A percentile compares a stretch with the other conserved stretches of the same genome.
Evolutionary conservation across 2,329 filamentous ascomycete genomes (phyloP).

Genomic region (Dothiorella sarmentorum): DNA sequence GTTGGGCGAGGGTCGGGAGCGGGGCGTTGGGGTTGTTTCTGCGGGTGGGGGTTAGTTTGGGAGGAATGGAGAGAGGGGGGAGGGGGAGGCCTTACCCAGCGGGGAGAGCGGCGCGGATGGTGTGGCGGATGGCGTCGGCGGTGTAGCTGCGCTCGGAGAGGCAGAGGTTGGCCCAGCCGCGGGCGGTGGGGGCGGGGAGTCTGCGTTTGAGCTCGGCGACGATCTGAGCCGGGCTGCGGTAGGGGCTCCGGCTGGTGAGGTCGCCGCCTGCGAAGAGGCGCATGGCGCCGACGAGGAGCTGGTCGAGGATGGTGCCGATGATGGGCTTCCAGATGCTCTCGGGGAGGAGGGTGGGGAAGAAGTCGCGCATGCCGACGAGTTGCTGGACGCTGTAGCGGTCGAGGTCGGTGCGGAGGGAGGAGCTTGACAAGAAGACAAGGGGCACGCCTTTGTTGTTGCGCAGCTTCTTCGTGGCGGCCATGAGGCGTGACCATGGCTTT

Average conservation of each 20-base stretch:
- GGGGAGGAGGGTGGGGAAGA: slow-evolving; percentile 5
- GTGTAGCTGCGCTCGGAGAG: not conserved
- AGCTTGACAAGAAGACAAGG: not conserved
- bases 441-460: not conserved
- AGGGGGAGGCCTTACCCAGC: not conserved
- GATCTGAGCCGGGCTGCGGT: not conserved
- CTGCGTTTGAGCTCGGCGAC: not conserved
- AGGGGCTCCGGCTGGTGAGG: not conserved
- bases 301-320: not conserved
- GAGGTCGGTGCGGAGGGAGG: not conserved
- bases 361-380: slow-evolving; percentile 21
- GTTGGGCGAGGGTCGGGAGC: not conserved
- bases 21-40: not conserved
- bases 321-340: not conserved
- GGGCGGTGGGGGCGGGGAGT: not conserved
- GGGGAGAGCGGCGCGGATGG: not conserved
- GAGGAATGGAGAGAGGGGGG: not conserved
- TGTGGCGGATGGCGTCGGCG: not conserved
- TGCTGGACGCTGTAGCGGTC: not conserved
- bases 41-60: not conserved
- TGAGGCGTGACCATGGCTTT: not conserved
- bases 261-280: not conserved
- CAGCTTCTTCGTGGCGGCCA: not conserved
- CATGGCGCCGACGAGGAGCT: not conserved
- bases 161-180: not conserved